Percentiles rank a stretch among this genome's conserved stretches.
Conservation (phyloP, 2,329 filamentous ascomycete genomes). For the Hortaea sp. region DNA sequence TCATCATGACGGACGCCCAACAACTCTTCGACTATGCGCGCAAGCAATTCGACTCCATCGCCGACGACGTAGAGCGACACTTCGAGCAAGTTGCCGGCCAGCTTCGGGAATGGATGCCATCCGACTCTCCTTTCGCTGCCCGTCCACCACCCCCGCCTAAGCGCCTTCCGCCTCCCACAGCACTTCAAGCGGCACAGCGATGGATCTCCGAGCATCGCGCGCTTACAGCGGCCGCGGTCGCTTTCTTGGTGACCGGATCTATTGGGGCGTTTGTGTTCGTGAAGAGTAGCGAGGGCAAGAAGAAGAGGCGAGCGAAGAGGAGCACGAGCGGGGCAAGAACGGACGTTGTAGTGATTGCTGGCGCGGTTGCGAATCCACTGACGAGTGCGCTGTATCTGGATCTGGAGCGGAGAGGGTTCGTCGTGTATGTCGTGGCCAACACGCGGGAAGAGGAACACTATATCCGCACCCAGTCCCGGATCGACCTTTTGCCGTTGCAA, state of each 20-base stretch:
- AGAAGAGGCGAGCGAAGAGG: slow-evolving; percentile 64
- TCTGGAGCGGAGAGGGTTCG: slow-evolving; percentile 81
- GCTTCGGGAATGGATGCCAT: slow-evolving; percentile 58
- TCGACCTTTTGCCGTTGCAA: slow-evolving; percentile 71
- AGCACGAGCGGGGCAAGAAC: slow-evolving; percentile 74
- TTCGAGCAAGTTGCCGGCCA: slow-evolving; percentile 65
- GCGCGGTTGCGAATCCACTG: slow-evolving; percentile 74
- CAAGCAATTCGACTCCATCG: slow-evolving; percentile 45
- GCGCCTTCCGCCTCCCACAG: slow-evolving; percentile 32
- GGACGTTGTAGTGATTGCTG: slow-evolving; percentile 81
- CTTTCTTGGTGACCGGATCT: slow-evolving; percentile 57
- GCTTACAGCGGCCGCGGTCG: slow-evolving; percentile 58
- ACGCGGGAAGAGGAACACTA: slow-evolving; percentile 75
- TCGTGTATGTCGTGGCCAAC: slow-evolving; percentile 82
- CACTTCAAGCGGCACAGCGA: slow-evolving; percentile 49
- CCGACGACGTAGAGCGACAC: slow-evolving; percentile 69
- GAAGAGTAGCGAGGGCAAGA: slow-evolving; percentile 48
- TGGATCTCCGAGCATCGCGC: slow-evolving; percentile 69
- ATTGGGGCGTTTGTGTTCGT: slow-evolving; percentile 41
- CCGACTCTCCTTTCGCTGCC: slow-evolving; percentile 64
- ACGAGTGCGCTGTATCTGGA: slow-evolving; percentile 76
- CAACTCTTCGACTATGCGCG: slow-evolving; percentile 27
- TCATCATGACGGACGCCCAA: slow-evolving; percentile 27
- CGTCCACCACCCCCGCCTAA: slow-evolving; percentile 35
- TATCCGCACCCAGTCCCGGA: slow-evolving; percentile 64